Evolutionary conservation across 352 stramenopile genomes (phyloP).

Genomic region (Plasmopara viticola): DNA sequence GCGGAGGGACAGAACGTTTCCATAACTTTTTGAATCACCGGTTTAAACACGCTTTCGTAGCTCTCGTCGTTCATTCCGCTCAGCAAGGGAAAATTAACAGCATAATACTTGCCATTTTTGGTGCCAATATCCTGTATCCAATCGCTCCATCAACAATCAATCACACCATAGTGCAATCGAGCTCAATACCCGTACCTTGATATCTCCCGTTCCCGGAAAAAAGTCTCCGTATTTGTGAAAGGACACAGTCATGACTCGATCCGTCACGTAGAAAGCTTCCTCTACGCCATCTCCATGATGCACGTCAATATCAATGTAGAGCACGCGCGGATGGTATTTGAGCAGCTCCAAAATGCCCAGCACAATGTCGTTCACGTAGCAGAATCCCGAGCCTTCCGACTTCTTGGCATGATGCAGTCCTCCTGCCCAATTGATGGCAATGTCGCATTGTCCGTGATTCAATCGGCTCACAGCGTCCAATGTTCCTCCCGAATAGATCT

Average conservation of each 20-base stretch:
- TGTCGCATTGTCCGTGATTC: conserved; percentile 94
- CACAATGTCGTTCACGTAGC: conserved; percentile 99
- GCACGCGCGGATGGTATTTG: conserved; percentile 94
- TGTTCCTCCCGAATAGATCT: conserved; percentile 94
- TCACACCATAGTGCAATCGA: background rate
- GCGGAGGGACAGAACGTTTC: conserved; percentile 85
- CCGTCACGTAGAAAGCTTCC: conserved; percentile 95
- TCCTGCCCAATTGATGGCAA: conserved; percentile 97
- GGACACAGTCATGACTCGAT: conserved; percentile 98
- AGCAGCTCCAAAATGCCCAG: conserved; percentile 97
- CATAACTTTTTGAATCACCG: conserved; percentile 93
- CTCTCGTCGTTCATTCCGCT: conserved; percentile 94
- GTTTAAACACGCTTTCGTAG: conserved; percentile 96
- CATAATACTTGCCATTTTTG: conserved; percentile 92
- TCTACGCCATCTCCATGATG: conserved; percentile 97
- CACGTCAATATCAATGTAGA: conserved; percentile 99
- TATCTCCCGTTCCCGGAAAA: conserved; percentile 96
- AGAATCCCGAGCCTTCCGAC: conserved; percentile 92
- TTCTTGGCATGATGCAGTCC: conserved; percentile 99
- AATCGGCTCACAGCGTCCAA: conserved; percentile 96
- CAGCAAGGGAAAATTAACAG: conserved; percentile 96
- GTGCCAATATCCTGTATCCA: conserved; percentile 87
- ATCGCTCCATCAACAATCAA: background rate
- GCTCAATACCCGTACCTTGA: conserved; percentile 33
- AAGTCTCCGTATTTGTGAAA: conserved; percentile 99